These are phyloP conservation scores for Collybiopsis luxurians DNA, from an alignment of 768 basidiomycete genomes.

Conservation along the genomic window DNA sequence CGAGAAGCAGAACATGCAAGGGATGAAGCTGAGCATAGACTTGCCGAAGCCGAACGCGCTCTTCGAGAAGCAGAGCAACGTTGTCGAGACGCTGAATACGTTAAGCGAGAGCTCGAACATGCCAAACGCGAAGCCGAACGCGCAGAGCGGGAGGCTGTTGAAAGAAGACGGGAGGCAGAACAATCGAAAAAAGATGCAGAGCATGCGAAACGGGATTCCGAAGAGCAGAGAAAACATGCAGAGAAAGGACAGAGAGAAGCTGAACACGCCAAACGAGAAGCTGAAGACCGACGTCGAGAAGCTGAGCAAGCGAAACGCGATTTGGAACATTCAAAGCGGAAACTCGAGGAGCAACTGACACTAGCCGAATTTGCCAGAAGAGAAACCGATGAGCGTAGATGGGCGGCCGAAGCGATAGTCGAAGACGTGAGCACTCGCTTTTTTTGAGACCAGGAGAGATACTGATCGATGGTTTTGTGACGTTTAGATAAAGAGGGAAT, in stretches of 20 bases:
- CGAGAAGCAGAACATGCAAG: neutral
- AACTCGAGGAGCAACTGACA: too few relatives aligned
- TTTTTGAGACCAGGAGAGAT: neutral
- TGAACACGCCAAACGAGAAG: neutral
- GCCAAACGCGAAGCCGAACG: neutral
- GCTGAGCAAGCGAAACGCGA: neutral
- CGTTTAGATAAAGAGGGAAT: conserved; percentile 1
- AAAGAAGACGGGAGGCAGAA: neutral
- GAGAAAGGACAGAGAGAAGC: neutral
- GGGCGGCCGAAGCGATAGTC: neutral
- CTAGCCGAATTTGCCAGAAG: neutral
- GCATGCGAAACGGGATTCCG: neutral
- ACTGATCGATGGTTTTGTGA: neutral
- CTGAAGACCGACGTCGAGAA: neutral
- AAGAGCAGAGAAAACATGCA: neutral
- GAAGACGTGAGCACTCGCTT: neutral
- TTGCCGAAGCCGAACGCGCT: neutral
- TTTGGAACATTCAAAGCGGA: neutral
- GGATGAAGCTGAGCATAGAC: neutral
- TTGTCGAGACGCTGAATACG: neutral
- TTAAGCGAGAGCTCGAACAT: neutral
- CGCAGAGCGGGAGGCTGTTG: neutral
- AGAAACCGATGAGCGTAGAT: neutral
- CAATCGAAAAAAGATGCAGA: neutral
- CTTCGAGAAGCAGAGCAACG: neutral